phyloP scores from a whole-genome alignment of 1,284 basidiomycete species.

The Melanopsichium pennsylvanicum region DNA sequence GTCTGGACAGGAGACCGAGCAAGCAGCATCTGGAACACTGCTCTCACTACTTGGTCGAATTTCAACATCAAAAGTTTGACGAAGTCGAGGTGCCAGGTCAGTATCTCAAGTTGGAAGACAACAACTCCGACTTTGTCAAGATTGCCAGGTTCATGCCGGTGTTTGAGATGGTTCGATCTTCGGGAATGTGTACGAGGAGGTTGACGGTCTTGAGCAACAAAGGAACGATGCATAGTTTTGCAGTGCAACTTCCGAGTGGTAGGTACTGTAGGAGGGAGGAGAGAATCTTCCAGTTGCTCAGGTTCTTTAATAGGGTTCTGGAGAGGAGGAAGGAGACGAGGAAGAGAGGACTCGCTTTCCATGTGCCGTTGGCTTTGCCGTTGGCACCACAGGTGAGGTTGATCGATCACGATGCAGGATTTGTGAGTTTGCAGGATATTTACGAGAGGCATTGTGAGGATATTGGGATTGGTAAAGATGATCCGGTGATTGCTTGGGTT shows the following conservation, averaged over 20 bases:
- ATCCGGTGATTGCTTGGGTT: conserved; percentile 71
- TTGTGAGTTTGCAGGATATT: conserved; percentile 90
- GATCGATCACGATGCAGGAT: conserved; percentile 89
- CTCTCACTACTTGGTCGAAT: conserved; percentile 94
- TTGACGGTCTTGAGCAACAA: conserved; percentile 93
- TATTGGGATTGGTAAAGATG: conserved; percentile 82
- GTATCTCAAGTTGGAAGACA: conserved; percentile 85
- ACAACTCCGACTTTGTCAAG: conserved; percentile 87
- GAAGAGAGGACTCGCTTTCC: conserved; percentile 89
- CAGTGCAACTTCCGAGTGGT: conserved; percentile 87
- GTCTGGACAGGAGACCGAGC: conserved; percentile 82
- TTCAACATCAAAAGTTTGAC: conserved; percentile 97
- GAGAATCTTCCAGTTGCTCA: conserved; percentile 86
- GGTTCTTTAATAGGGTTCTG: conserved; percentile 80
- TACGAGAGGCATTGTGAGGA: conserved; percentile 88
- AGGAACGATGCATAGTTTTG: conserved; percentile 85
- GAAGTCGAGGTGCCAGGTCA: conserved; percentile 99
- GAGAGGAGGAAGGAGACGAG: conserved; percentile 83
- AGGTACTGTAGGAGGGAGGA: conserved; percentile 92
- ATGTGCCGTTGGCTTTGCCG: conserved; percentile 85
- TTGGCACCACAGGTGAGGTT: conserved; percentile 85
- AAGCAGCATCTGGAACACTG: conserved; percentile 86
- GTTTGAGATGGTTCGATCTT: conserved; percentile 84
- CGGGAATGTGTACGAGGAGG: conserved; percentile 87
- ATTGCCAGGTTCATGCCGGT: conserved; percentile 90